Evolutionary conservation across 257 asterid genomes (phyloP).

Genomic region (Euphrasia confusa): DNA sequence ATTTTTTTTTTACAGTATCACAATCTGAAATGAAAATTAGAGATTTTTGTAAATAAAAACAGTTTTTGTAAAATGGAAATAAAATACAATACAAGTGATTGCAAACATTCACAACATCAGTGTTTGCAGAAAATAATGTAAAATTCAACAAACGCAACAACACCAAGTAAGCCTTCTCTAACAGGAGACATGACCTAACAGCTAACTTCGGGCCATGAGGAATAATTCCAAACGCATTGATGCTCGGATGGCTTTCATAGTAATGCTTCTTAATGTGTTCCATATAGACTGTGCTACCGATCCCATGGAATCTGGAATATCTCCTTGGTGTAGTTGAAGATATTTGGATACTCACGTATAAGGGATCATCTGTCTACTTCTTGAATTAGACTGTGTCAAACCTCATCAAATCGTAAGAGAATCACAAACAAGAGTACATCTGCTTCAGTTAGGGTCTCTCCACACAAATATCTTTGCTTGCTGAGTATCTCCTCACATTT

Average conservation of each 20-base stretch:
- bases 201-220: slow-evolving; percentile 58
- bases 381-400: slow-evolving; percentile 15
- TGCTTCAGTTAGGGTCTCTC: slow-evolving; percentile 73
- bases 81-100: too few relatives aligned
- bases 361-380: not conserved
- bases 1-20: too few relatives aligned
- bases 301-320: slow-evolving; percentile 70
- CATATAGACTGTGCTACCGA: slow-evolving; percentile 74
- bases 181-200: too few relatives aligned
- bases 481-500: slow-evolving; percentile 78
- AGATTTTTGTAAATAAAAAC: too few relatives aligned
- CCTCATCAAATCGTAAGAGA: slow-evolving; percentile 95
- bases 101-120: too few relatives aligned
- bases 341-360: slow-evolving; percentile 38
- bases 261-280: slow-evolving; percentile 91
- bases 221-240: slow-evolving; percentile 81
- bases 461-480: slow-evolving; percentile 77
- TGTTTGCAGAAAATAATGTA: too few relatives aligned
- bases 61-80: too few relatives aligned
- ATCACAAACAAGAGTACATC: slow-evolving; percentile 92
- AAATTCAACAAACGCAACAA: too few relatives aligned
- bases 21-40: too few relatives aligned
- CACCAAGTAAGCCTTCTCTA: too few relatives aligned
- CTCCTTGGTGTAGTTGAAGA: slow-evolving; percentile 78
- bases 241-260: slow-evolving; percentile 84